Evolutionary conservation across 495 filamentous ascomycete genomes (phyloP), one percentile per base, ranked within the genome.

Genomic region (Aspergillus heteromorphus): DNA sequence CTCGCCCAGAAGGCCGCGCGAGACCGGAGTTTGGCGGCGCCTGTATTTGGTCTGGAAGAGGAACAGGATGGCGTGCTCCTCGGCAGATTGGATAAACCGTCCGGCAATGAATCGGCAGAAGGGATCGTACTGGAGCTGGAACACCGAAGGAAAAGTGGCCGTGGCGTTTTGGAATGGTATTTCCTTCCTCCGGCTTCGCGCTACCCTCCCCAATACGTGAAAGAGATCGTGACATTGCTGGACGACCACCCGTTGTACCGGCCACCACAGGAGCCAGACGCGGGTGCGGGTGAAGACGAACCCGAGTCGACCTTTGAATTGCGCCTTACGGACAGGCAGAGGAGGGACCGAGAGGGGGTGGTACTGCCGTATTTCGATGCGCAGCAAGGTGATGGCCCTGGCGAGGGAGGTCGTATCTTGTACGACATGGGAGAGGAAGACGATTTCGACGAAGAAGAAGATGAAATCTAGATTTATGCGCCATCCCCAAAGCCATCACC

Each of bases 391-490:
- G 73, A 85, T 34, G 85, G 84, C 0, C 88, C 87, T 11, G 89
- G 92, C 11, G 88, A 89, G 27, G 86, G 86, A 16, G 93, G 95
- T 0, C 78, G 92, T 56, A 98, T 98, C 49, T 63, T 98, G 62
- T 97, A 97, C 73, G 92, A 96, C 49, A 93, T 97, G 86, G 93
- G 92, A 25, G 81, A 82, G 49, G 95, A 96, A 74, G 93, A 98
- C 74, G 95, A 98, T 71, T 98, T 96, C 69, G 93, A 98, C 65
- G 93, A 97, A 56, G 95, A 97, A 72, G 95, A 98, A 65, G 93
- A 98, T 77, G 95, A 98, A 70, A 91, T 97, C 49, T 96, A 66
- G 55, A 16, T 11, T 18, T n/a, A n/a, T 5, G n/a, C 45, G 23
- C 31, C 38, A 8, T 21, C 20, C 2, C 3, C 45, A 29, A 7